A percentile compares a stretch with the other conserved stretches of the same genome.
Conservation (phyloP, 129 eudicot genomes). For the Ambrosia artemisiifolia region DNA sequence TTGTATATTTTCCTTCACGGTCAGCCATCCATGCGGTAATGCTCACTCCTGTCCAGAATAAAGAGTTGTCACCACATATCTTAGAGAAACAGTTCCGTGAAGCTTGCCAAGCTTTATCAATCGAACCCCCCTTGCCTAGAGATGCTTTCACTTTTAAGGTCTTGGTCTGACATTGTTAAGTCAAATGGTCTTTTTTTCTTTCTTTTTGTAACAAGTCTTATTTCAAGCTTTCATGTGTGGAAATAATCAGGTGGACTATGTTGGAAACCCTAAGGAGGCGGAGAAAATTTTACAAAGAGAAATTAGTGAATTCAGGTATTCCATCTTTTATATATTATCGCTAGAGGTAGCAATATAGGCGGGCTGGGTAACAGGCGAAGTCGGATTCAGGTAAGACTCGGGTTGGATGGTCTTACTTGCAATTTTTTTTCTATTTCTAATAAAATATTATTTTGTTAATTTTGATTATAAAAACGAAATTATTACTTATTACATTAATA, state of each 20-base stretch:
- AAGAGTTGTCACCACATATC: slow-evolving; percentile 60
- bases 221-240: slow-evolving; percentile 3
- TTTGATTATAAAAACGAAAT: background rate
- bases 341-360: background rate
- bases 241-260: slow-evolving; percentile 79
- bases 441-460: background rate
- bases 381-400: background rate
- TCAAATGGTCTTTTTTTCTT: background rate
- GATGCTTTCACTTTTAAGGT: slow-evolving; percentile 70
- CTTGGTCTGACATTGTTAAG: slow-evolving; percentile 14
- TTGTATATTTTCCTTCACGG: slow-evolving; percentile 80
- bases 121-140: slow-evolving; percentile 47
- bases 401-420: background rate
- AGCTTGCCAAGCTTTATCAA: slow-evolving; percentile 71
- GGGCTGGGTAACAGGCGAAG: background rate
- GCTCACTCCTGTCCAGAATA: slow-evolving; percentile 71
- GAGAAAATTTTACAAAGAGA: slow-evolving; percentile 67
- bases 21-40: slow-evolving; percentile 62
- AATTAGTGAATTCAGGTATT: slow-evolving; percentile 72
- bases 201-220: background rate
- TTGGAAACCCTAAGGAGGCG: slow-evolving; percentile 68
- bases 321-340: background rate
- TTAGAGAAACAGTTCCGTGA: slow-evolving; percentile 80
- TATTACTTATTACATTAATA: background rate
- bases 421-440: background rate